phyloP scores from a whole-genome alignment of 805 yeast species.

The Ogataea philodendri region DNA sequence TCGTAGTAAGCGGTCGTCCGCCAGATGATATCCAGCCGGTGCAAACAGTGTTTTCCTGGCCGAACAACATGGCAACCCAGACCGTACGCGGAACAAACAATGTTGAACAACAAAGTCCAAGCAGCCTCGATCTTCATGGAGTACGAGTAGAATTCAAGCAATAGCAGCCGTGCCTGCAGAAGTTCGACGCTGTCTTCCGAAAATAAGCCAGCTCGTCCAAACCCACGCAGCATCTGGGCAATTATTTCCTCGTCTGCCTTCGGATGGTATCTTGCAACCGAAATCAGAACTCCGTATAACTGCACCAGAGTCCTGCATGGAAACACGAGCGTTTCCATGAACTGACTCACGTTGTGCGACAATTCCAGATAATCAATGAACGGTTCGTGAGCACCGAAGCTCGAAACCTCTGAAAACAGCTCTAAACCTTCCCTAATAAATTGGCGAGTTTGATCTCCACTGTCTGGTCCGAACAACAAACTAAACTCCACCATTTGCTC shows the following conservation, averaged over 20 bases:
- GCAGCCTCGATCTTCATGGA: constrained; percentile 4
- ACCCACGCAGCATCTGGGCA: constrained; percentile 1
- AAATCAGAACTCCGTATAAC: constrained; percentile 10
- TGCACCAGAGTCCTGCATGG: constrained; percentile 1
- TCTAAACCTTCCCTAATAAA: constrained; percentile 5
- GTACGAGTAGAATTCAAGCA: constrained; percentile 8
- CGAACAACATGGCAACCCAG: constrained; percentile 5
- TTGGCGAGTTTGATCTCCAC: constrained; percentile 4
- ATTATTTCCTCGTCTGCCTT: not conserved
- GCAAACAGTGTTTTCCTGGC: not conserved
- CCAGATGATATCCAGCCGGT: constrained; percentile 5
- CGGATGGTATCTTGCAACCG: constrained; percentile 1
- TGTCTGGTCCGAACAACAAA: constrained; percentile 7
- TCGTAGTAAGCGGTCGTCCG: constrained; percentile 7
- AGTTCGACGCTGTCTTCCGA: constrained; percentile 9
- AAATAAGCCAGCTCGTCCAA: constrained; percentile 3
- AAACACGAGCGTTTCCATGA: constrained; percentile 3
- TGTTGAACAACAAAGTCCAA: constrained; percentile 10
- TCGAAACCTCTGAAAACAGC: constrained; percentile 1
- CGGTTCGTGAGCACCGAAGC: not conserved
- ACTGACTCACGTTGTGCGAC: constrained; percentile 1
- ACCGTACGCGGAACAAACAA: constrained; percentile 5
- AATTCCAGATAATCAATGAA: constrained; percentile 1
- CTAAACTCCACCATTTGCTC: constrained; percentile 3
- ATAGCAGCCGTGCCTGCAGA: constrained; percentile 8